Evolutionary conservation across 2,329 filamentous ascomycete genomes (phyloP), one percentile per base, ranked within the genome.

Genomic region (Cercospora beticola): DNA sequence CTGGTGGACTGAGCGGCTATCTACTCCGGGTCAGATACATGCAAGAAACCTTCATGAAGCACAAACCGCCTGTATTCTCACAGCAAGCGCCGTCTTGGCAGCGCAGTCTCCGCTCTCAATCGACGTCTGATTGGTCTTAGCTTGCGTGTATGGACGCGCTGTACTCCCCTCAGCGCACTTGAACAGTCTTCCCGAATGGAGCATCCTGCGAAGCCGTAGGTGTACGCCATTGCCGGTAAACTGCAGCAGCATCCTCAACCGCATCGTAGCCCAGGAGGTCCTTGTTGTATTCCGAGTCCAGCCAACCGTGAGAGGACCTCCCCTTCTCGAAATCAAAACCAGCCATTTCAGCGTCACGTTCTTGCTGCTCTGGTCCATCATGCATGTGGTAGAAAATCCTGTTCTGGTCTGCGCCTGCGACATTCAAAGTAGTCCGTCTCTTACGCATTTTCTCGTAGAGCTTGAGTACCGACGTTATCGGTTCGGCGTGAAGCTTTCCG

Each of bases 361-460:
- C 81, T 68, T 83, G 78, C 76, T 90, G 88, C 67, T 86, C 83
- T 7, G 83, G 81, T 0, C 87, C 86, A 71, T 82, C 76, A 30
- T 70, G 73, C 76, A 81, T 76, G 58, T 81, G 80, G 64, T 80
- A 81, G 56, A 78, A 74, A 9, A 72, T 40, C 14, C 65, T 49
- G 16, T 63, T 68, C 14, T 63, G 56, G 8, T 63, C 52, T 12
- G 68, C 68, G 12, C 46, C 18, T 14, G 82, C 80, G 1, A 85
- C 87, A 57, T 90, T 88, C 0, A 82, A 77, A 49, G 84, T 81
- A 10, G 82, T 81, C 46, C 83, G 74, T 16, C 78, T 75, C 72
- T 84, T 84, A 5, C 83, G 78, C 33, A 84, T 59, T 18, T 77
- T 73, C 67, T 85, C 77, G 62, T 83, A 85, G 3, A 81, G 56